Evolutionary conservation across 2,329 filamentous ascomycete species (phyloP), one percentile per base, ranked within the genome.

Genomic region (Colletotrichum phormii): DNA sequence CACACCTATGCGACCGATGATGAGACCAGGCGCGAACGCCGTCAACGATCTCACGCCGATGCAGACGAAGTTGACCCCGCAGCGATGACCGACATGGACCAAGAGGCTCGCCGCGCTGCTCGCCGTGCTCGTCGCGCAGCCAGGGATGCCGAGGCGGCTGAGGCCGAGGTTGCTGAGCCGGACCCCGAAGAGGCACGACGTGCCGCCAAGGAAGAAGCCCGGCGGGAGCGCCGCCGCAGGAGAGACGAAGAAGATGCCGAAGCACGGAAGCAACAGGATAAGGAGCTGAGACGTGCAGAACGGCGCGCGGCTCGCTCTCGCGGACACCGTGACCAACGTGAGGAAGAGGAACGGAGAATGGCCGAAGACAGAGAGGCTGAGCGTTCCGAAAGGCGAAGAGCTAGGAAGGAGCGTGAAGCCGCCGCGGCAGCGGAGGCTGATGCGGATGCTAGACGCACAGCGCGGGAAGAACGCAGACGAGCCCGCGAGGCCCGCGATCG

Each of bases 81-180:
- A 11, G 80, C 82, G 7, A 83, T 85, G 70, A 84, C 87, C 3
- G 89, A 91, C 18, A 84, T 86, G 35, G 90, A 92, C 13, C 84
- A 86, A 31, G 92, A 93, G 79, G 89, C 88, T 26, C 88, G 90
- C 60, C 88, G 87, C 57, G 90, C 89, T 35, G 90, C 90, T 69
- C 89, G 92, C n/a, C 88, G 88, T 68, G 87, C 89, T 1, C 88
- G 86, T 64, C 88, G 87, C 18, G 86, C 88, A 2, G 89, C 91
- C 69, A 84, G 82, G 13, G 81, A 81, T 68, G 76, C 76, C 8
- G 83, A 84, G 24, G 42, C 42, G 24, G 42, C 42, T 8, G 42
- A 49, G 42, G 74, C 81, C 31, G 84, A 84, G 66, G 86, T 86
- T 42, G 82, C 80, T n/a, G 86, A 89, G 29, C 85, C 82, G 58